phyloP scores from a whole-genome alignment of 441 rosid species.

The Bruguiera hainesii region DNA sequence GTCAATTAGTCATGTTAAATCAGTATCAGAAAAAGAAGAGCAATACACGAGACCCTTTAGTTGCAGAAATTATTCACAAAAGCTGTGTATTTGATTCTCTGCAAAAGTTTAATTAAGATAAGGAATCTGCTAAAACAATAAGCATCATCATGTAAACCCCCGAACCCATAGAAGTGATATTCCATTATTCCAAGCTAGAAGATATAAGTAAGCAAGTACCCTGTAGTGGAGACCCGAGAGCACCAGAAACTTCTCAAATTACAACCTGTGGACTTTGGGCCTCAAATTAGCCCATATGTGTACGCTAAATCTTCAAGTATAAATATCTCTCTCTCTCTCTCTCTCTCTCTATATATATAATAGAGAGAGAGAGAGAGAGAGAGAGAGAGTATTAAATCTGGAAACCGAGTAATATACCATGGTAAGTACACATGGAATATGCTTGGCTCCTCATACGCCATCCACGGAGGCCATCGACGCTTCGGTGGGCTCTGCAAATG shows the following conservation, averaged over 20 bases:
- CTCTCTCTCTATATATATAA: neutral
- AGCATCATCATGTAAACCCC: neutral
- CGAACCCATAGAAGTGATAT: neutral
- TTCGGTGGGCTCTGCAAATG: constrained; percentile 68
- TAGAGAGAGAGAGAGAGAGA: neutral
- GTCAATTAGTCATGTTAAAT: no score
- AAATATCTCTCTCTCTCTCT: no score
- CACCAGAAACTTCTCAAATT: neutral
- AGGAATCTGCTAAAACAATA: no score
- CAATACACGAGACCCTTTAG: no score
- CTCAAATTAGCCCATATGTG: neutral
- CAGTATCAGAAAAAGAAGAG: no score
- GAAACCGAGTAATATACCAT: neutral
- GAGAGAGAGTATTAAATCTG: neutral
- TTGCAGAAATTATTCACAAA: no score
- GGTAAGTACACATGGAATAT: neutral
- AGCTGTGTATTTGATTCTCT: no score
- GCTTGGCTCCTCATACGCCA: constrained; percentile 99
- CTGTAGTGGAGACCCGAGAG: neutral
- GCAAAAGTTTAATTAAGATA: no score
- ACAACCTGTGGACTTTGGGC: neutral
- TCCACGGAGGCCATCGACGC: constrained; percentile 72
- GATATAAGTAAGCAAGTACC: neutral
- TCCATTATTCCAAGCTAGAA: neutral
- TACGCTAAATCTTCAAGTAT: no score